Evolutionary conservation across 2,329 filamentous ascomycete genomes (phyloP).

Genomic region (Cyanodermella asteris): DNA sequence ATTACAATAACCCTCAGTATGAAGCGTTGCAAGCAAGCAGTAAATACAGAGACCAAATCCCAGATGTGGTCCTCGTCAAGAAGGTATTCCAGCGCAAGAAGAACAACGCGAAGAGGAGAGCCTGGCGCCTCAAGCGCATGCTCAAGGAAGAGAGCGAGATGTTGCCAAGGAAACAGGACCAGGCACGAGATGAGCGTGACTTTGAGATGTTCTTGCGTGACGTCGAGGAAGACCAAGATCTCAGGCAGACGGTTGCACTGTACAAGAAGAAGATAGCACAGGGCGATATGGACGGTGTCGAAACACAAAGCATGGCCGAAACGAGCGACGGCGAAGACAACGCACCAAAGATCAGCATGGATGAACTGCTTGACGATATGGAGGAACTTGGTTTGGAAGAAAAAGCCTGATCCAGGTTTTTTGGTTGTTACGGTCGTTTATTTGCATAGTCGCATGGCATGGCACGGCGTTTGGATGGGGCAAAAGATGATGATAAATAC

Average conservation of each 20-base stretch:
- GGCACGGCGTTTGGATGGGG: too few species aligned
- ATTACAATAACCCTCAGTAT: conserved; percentile 77
- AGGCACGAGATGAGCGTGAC: conserved; percentile 72
- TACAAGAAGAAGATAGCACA: conserved; percentile 48
- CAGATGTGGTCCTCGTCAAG: conserved; percentile 89
- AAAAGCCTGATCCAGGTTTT: conserved; percentile 11
- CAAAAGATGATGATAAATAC: too few species aligned
- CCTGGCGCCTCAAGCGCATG: conserved; percentile 94
- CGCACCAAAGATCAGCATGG: conserved; percentile 49
- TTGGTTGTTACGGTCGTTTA: too few species aligned
- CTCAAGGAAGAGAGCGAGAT: conserved; percentile 71
- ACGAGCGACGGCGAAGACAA: conserved; percentile 31
- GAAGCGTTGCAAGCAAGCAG: conserved; percentile 62
- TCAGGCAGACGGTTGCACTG: conserved; percentile 61
- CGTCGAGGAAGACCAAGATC: conserved; percentile 83
- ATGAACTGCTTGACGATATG: conserved; percentile 77
- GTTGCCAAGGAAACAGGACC: conserved; percentile 66
- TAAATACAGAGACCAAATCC: conserved; percentile 56
- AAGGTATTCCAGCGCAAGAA: conserved; percentile 78
- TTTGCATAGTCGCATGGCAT: too few species aligned
- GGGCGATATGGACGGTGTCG: conserved; percentile 24
- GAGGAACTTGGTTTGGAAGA: conserved; percentile 63
- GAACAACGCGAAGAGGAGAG: conserved; percentile 54
- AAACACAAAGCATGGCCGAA: conserved; percentile 35
- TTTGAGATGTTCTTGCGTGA: conserved; percentile 96